Conservation (phyloP, 169 alveolate genomes). For the Plasmodium knowlesi region DNA sequence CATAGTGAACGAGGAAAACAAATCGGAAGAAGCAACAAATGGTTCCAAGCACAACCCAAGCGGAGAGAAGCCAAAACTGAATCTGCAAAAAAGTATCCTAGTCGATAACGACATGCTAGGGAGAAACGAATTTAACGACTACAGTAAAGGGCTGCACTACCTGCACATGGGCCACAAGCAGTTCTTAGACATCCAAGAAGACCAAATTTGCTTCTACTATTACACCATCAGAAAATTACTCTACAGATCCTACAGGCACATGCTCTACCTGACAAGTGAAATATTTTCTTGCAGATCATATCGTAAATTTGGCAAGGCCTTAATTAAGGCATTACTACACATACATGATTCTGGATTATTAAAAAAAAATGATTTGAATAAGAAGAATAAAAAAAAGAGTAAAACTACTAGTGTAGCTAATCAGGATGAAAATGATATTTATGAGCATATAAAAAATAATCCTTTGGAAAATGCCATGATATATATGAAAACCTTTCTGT, state of each 20-base stretch:
- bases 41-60: not conserved
- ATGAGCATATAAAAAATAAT: constrained; percentile 53
- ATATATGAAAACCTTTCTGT: constrained; percentile 68
- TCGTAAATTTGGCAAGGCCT: constrained; percentile 46
- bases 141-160: constrained; percentile 29
- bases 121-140: constrained; percentile 34
- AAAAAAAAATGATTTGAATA: constrained; percentile 16
- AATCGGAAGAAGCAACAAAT: not conserved
- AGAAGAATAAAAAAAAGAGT: constrained; percentile 41
- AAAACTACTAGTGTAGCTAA: not conserved
- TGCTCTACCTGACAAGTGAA: constrained; percentile 29
- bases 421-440: constrained; percentile 40
- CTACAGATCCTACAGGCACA: constrained; percentile 44
- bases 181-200: constrained; percentile 66
- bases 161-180: constrained; percentile 67
- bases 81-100: constrained; percentile 17
- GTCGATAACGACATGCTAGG: constrained; percentile 32
- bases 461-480: constrained; percentile 62
- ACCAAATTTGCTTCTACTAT: constrained; percentile 54
- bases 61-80: not conserved
- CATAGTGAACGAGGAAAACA: not conserved
- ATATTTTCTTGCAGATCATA: constrained; percentile 54
- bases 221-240: constrained; percentile 48
- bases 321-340: constrained; percentile 45
- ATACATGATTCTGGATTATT: constrained; percentile 32